Evolutionary conservation across 306 rosid species (phyloP).

Genomic region (Cucumis melo): DNA sequence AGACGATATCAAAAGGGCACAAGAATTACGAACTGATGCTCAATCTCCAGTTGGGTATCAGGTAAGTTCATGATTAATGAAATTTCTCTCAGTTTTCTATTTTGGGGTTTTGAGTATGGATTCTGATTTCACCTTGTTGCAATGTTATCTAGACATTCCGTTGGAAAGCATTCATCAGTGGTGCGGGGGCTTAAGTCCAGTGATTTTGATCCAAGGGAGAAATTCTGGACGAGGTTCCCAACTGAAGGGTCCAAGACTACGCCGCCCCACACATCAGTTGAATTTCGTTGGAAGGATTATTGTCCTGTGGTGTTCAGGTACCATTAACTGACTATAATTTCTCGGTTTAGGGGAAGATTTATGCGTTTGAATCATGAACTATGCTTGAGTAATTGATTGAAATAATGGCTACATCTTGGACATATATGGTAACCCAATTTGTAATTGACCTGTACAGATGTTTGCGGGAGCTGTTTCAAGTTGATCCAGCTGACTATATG

Average conservation of each 20-base stretch:
- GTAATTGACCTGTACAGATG: conserved; percentile 31
- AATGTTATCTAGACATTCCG: conserved; percentile 42
- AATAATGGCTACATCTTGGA: not conserved
- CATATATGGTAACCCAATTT: not conserved
- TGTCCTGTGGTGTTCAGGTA: conserved; percentile 96
- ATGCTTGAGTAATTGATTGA: not conserved
- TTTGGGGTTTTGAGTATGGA: not conserved
- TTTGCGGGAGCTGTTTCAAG: conserved; percentile 63
- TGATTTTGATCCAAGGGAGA: conserved; percentile 82
- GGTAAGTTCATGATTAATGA: conserved; percentile 19
- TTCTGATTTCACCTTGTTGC: not conserved
- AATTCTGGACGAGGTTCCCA: conserved; percentile 93
- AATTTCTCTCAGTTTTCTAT: not conserved
- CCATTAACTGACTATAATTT: not conserved
- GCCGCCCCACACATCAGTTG: conserved; percentile 76
- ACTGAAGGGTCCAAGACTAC: conserved; percentile 79
- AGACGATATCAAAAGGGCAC: conserved; percentile 68
- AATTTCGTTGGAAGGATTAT: conserved; percentile 93
- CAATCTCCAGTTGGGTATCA: conserved; percentile 82
- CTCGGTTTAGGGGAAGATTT: not conserved
- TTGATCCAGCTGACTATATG: conserved; percentile 94
- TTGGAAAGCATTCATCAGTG: conserved; percentile 78
- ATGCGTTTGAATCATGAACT: not conserved
- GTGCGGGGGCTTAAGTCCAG: conserved; percentile 30
- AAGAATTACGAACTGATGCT: conserved; percentile 92